These are phyloP conservation scores for Phlebiopsis flavidoalba DNA, from an alignment of 768 basidiomycete genomes.

Conservation along the genomic window DNA sequence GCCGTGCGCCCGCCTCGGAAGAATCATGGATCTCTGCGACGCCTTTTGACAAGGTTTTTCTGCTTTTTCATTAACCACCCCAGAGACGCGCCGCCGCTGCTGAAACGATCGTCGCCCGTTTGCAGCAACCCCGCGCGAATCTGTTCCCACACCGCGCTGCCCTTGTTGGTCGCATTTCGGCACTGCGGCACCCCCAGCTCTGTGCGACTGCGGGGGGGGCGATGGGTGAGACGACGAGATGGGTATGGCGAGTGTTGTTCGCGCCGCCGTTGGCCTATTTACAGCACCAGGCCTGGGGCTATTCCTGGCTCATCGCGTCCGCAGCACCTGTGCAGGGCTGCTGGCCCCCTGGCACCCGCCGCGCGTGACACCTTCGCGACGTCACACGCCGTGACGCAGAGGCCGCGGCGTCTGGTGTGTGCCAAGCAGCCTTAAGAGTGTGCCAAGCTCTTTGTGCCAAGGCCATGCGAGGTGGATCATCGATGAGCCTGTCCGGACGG, in stretches of 20 bases:
- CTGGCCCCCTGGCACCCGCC: too few species aligned
- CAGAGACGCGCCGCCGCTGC: too few species aligned
- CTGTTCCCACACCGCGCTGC: too few species aligned
- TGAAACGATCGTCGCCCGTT: too few species aligned
- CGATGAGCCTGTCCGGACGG: constrained; percentile 4
- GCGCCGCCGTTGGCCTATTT: too few species aligned
- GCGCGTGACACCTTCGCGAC: not conserved
- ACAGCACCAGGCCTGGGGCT: not conserved
- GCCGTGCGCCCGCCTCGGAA: not conserved
- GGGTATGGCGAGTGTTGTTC: too few species aligned
- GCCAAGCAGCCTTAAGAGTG: too few species aligned
- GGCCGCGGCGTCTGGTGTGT: not conserved
- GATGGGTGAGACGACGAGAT: not conserved
- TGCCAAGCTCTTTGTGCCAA: constrained; percentile 6
- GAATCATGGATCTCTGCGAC: not conserved
- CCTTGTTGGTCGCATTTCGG: not conserved
- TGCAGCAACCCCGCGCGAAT: too few species aligned
- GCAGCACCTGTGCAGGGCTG: not conserved
- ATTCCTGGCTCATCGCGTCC: not conserved
- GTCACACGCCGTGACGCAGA: not conserved
- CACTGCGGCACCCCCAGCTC: not conserved
- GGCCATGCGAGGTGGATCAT: constrained; percentile 3
- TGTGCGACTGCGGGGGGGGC: not conserved
- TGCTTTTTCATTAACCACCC: too few species aligned
- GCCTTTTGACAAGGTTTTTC: too few species aligned